Percentiles rank a stretch among this genome's conserved stretches.
These are phyloP conservation scores for Tricholoma matsutake DNA, from an alignment of 768 basidiomycete genomes.

Conservation along the genomic window DNA sequence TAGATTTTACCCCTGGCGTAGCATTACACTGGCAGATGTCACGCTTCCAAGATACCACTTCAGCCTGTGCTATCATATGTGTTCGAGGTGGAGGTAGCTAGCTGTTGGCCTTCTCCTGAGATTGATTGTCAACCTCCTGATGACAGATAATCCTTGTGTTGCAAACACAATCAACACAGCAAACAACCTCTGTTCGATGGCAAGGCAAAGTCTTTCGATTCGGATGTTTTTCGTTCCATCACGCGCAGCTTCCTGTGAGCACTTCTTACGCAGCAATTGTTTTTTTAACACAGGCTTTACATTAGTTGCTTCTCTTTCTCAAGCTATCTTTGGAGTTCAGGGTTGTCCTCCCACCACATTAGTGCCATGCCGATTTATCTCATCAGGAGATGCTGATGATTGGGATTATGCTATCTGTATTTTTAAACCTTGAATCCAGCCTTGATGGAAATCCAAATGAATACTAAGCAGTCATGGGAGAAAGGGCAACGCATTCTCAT, in stretches of 20 bases:
- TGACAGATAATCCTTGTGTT: constrained; percentile 10
- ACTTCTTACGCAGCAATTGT: not conserved
- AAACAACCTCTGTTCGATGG: not conserved
- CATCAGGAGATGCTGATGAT: constrained; percentile 36
- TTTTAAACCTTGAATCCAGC: constrained; percentile 25
- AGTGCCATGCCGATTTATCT: constrained; percentile 52
- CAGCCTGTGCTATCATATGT: constrained; percentile 45
- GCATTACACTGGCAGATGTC: constrained; percentile 48
- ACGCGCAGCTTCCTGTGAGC: constrained; percentile 27
- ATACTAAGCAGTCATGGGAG: no score
- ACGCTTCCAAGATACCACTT: constrained; percentile 35
- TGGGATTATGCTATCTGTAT: constrained; percentile 62
- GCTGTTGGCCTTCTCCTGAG: not conserved
- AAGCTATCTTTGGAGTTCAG: constrained; percentile 26
- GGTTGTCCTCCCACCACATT: constrained; percentile 38
- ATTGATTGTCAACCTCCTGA: not conserved
- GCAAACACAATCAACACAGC: constrained; percentile 1
- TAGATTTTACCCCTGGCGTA: constrained; percentile 6
- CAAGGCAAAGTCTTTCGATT: constrained; percentile 31
- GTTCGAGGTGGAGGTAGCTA: constrained; percentile 33
- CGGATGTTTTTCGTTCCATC: constrained; percentile 44
- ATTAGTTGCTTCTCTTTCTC: constrained; percentile 20
- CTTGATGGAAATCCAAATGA: not conserved
- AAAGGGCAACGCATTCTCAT: no score
- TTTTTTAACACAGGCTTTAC: not conserved